Evolutionary conservation across 352 stramenopile species (phyloP).

Genomic region (Globisporangium ultimum): DNA sequence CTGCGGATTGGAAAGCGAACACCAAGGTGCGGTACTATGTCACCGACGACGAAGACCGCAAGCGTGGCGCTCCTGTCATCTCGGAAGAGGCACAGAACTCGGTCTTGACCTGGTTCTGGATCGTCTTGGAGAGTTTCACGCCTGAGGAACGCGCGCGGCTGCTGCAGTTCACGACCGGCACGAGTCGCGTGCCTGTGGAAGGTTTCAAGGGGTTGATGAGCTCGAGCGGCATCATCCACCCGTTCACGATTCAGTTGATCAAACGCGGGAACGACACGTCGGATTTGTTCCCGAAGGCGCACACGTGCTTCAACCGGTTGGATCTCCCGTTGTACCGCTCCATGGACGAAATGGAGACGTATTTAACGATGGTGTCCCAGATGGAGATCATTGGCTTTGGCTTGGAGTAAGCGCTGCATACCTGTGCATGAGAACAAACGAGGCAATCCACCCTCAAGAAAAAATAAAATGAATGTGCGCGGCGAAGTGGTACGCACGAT

Average conservation of each 20-base stretch:
- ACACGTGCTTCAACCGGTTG: conserved; percentile 86
- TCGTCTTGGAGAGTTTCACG: conserved; percentile 46
- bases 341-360: conserved; percentile 71
- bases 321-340: conserved; percentile 67
- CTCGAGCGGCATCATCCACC: conserved; percentile 73
- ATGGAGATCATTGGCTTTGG: conserved; percentile 82
- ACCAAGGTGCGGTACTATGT: conserved; percentile 65
- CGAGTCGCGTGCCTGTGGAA: conserved; percentile 76
- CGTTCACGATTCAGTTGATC: conserved; percentile 81
- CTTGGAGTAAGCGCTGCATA: conserved; percentile 41
- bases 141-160: conserved; percentile 68
- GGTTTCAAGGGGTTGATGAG: conserved; percentile 79
- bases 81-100: conserved; percentile 38
- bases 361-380: conserved; percentile 74
- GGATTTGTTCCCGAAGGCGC: conserved; percentile 63
- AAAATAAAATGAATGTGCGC: conserved; percentile 3
- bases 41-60: conserved; percentile 32
- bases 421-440: conserved; percentile 4
- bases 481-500: not conserved
- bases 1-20: conserved; percentile 55
- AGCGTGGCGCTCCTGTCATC: conserved; percentile 8
- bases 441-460: conserved; percentile 11
- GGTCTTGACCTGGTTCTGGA: conserved; percentile 76
- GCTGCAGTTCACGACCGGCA: conserved; percentile 75
- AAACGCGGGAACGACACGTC: conserved; percentile 33